phyloP scores from a whole-genome alignment of 371 early-diverging fungal genomes.

The Globomyces sp. region DNA sequence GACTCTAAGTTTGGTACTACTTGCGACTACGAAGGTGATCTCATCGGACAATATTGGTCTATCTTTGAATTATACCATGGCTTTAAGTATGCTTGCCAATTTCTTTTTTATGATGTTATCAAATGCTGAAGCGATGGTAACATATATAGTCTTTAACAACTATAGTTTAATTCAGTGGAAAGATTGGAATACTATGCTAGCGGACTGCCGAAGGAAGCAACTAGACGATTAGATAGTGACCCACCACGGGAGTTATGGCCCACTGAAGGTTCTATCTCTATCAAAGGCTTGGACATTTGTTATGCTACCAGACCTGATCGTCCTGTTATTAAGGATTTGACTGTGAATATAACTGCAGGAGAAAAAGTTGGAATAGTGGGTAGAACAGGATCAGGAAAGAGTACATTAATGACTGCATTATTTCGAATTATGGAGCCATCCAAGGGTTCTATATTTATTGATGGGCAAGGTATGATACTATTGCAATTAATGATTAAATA shows the following conservation, averaged over 20 bases:
- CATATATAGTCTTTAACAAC: background rate
- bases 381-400: conserved; percentile 36
- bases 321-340: conserved; percentile 10
- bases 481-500: conserved; percentile 63
- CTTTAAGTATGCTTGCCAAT: too few relatives aligned
- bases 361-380: conserved; percentile 33
- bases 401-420: conserved; percentile 24
- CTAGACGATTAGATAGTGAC: background rate
- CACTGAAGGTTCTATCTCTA: conserved; percentile 16
- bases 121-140: background rate
- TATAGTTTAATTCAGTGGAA: conserved; percentile 11
- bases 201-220: conserved; percentile 7
- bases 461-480: conserved; percentile 18
- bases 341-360: conserved; percentile 23
- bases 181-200: conserved; percentile 6
- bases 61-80: too few relatives aligned
- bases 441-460: conserved; percentile 27
- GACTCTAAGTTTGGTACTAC: too few relatives aligned
- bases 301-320: conserved; percentile 23
- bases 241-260: conserved; percentile 20
- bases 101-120: background rate
- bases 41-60: background rate
- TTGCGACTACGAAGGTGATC: too few relatives aligned
- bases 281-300: conserved; percentile 12
- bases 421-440: conserved; percentile 28